Conservation (phyloP, 176 grass and related monocot species). For the Ensete glaucum region DNA sequence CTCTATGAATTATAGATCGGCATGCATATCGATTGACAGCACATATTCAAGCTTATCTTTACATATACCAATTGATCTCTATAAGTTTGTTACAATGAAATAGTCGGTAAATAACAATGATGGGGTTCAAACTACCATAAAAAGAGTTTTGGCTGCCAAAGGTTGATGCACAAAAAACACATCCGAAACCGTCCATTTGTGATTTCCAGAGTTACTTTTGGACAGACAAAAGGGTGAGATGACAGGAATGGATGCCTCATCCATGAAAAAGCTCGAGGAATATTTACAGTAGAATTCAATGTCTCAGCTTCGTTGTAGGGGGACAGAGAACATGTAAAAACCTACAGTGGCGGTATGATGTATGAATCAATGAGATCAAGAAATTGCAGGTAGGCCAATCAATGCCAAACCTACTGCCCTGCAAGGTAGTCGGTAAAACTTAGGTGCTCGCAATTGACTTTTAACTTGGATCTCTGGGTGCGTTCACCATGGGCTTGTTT, state of each 20-base stretch:
- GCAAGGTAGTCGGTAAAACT: not conserved
- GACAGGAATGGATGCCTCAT: not conserved
- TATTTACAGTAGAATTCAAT: not conserved
- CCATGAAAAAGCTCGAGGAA: not conserved
- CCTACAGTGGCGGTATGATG: not conserved
- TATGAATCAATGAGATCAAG: not conserved
- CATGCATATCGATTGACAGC: too few species aligned
- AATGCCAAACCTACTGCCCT: not conserved
- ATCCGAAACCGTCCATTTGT: not conserved
- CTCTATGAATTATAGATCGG: too few species aligned
- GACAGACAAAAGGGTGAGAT: not conserved
- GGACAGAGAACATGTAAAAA: not conserved
- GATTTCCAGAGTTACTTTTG: not conserved
- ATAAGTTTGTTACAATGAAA: too few species aligned
- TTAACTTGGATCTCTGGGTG: not conserved
- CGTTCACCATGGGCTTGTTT: not conserved
- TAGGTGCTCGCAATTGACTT: not conserved
- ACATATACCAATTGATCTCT: too few species aligned
- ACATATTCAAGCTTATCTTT: too few species aligned
- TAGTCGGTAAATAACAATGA: too few species aligned
- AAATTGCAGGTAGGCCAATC: not conserved
- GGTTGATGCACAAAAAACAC: not conserved
- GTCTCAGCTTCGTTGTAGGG: not conserved
- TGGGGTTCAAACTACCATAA: too few species aligned
- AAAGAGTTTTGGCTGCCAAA: not conserved